phyloP scores from a whole-genome alignment of 192 early-diverging fungal genomes.

The Haplosporangium gracile region DNA sequence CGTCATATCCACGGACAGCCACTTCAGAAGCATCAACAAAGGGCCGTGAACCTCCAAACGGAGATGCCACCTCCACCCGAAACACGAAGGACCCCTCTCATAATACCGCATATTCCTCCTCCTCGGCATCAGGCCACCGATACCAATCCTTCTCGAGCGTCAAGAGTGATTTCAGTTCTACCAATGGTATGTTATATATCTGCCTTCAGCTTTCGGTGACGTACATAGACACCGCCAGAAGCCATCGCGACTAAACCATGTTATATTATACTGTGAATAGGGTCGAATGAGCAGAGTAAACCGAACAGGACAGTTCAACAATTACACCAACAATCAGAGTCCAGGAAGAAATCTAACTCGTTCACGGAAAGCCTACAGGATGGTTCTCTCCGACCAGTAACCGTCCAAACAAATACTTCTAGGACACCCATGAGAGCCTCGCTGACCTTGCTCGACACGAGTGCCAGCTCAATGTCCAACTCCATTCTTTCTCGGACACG shows the following conservation, averaged over 20 bases:
- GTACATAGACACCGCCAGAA: background rate
- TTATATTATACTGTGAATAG: background rate
- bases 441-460: constrained; percentile 40
- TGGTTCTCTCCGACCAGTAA: constrained; percentile 14
- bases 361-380: background rate
- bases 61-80: background rate
- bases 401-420: constrained; percentile 37
- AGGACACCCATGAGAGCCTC: constrained; percentile 30
- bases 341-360: background rate
- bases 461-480: constrained; percentile 18
- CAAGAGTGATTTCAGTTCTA: constrained; percentile 6
- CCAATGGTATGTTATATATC: background rate
- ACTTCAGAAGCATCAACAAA: background rate
- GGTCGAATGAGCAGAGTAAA: background rate
- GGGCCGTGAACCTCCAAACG: background rate
- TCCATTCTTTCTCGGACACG: constrained; percentile 45
- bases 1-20: background rate
- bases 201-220: background rate
- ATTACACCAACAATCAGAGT: background rate
- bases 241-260: background rate
- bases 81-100: background rate
- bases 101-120: background rate
- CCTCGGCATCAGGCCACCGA: background rate
- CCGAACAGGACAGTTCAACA: background rate
- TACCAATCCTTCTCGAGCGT: constrained; percentile 22